Base-by-base conservation (phyloP, 2,329 filamentous ascomycete genomes). In the Pseudohalonectria lignicola region DNA sequence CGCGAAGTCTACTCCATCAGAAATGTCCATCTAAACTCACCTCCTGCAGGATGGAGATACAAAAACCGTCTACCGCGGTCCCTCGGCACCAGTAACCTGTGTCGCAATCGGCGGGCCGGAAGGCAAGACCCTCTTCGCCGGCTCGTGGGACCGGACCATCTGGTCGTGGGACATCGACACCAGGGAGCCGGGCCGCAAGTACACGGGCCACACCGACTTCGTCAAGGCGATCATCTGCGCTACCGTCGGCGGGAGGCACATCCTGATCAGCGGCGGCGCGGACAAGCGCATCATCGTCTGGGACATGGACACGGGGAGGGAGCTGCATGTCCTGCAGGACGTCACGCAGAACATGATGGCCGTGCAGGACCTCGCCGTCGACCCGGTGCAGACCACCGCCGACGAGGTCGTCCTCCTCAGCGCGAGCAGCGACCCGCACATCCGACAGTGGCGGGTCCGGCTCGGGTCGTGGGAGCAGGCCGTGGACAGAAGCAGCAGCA, bases 121-220 rank as follows among this genome's bases (percentile, higher is more conserved):
- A 19, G 67, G 66, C 42, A 60, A 57, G 36, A 82, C 71, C 1
- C 54, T 95, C 10, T 95, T 86, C 57, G 86, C 86, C 18, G 90
- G 88, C 25, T 92, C 81, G 42, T 98, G 92, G 92, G 90, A 98
- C 62, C 94, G 94, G 62, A 72, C 76, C 16, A 73, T 96, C 41
- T 94, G 87, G 79, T 83, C 82, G 23, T 95, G 86, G 83, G 71
- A 84, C 49, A 63, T 81, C 23, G 63, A 69, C 15, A 75, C 75
- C 4, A 67, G 65, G 31, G 56, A 65, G 21, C 60, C 64, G 1
- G 66, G 64, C n/a, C 69, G 64, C 43, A 78, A 69, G 45, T 87
- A 79, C 48, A 71, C 72, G 41, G 87, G 86, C 4, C 90, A 96
- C 57, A 68, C 74, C 2, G 92, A 98, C 61, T 98, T 98, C 53